Evolutionary conservation across 331 rosid genomes (phyloP).

Genomic region (Quercus lobata): DNA sequence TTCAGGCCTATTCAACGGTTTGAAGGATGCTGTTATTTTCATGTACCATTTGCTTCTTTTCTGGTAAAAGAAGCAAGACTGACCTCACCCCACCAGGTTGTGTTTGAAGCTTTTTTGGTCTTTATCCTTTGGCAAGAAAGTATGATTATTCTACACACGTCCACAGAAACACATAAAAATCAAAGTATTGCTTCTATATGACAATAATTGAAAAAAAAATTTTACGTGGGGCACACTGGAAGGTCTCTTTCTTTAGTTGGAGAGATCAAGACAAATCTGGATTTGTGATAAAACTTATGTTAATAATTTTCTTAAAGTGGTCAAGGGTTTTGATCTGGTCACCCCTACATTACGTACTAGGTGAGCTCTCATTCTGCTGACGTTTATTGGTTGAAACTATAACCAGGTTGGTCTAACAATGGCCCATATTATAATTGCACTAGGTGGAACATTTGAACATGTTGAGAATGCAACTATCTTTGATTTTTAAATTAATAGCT

Average conservation of each 20-base stretch:
- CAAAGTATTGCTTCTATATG: not conserved
- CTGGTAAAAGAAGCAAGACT: not conserved
- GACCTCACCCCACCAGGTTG: conserved; percentile 13
- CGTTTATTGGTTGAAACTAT: not conserved
- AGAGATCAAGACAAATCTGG: not conserved
- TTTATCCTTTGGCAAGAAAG: not conserved
- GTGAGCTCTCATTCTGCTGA: conserved; percentile 14
- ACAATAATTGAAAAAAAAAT: not conserved
- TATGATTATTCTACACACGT: not conserved
- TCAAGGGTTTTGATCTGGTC: conserved; percentile 7
- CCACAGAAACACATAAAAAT: not conserved
- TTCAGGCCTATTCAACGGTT: no score
- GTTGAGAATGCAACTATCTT: not conserved
- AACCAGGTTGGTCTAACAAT: no score
- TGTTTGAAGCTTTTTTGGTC: conserved; percentile 6
- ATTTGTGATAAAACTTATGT: not conserved
- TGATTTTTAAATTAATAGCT: not conserved
- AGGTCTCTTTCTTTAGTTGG: not conserved
- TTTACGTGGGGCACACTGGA: not conserved
- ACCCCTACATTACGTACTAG: not conserved
- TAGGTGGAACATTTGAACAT: not conserved
- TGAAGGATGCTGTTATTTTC: not conserved
- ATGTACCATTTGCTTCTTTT: not conserved
- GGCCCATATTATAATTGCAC: no score
- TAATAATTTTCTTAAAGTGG: not conserved